These are phyloP conservation scores for Fraxinus excelsior DNA, from an alignment of 257 asterid species.

Conservation along the genomic window DNA sequence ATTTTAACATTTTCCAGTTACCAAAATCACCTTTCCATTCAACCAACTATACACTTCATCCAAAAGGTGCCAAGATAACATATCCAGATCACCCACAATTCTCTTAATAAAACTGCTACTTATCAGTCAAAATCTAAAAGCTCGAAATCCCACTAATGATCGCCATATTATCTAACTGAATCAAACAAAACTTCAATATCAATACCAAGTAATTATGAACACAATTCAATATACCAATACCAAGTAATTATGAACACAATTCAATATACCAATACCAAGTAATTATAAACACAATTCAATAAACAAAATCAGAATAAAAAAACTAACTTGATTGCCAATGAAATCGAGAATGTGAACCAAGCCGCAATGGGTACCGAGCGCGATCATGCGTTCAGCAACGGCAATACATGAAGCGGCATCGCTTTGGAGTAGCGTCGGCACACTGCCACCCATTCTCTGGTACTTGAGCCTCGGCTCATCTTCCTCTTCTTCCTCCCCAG, in stretches of 20 bases:
- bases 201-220: too few relatives aligned
- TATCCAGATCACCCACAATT: too few relatives aligned
- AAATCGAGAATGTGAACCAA: constrained; percentile 92
- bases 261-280: neutral
- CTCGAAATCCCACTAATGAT: neutral
- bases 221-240: too few relatives aligned
- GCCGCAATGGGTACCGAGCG: constrained; percentile 87
- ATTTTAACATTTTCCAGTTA: neutral
- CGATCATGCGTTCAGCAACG: constrained; percentile 94
- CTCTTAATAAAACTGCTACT: too few relatives aligned
- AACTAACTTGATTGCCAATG: constrained; percentile 83
- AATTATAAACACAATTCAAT: neutral
- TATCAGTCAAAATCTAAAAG: neutral
- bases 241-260: too few relatives aligned
- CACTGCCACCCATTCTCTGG: constrained; percentile 98
- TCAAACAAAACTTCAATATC: constrained; percentile 5
- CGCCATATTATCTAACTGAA: constrained; percentile 9
- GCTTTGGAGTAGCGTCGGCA: constrained; percentile 74
- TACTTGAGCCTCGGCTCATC: constrained; percentile 96
- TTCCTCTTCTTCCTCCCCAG: constrained; percentile 58
- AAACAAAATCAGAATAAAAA: neutral
- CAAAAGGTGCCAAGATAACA: neutral
- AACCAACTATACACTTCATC: neutral
- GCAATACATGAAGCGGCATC: constrained; percentile 95
- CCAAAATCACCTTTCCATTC: neutral